Conservation (phyloP, 495 filamentous ascomycete genomes). For the Penicillium atrosanguineum region DNA sequence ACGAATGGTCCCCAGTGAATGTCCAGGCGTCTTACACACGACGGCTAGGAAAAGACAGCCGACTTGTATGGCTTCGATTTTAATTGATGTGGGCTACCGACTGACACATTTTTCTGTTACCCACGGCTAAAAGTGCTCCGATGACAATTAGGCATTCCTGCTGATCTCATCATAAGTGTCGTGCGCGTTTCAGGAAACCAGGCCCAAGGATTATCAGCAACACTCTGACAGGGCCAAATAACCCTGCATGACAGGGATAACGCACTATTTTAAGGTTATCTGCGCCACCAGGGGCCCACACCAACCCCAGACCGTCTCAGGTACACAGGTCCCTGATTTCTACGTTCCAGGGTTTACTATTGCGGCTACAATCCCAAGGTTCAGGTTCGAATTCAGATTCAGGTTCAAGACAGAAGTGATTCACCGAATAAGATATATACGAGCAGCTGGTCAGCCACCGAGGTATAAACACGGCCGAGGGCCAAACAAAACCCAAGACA, state of each 20-base stretch:
- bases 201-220: background rate
- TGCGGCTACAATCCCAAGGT: no score
- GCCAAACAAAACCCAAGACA: slow-evolving; percentile 18
- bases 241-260: background rate
- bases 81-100: no score
- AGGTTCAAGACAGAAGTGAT: background rate
- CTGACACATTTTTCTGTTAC: no score
- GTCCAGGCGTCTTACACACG: no score
- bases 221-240: background rate
- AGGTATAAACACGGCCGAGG: slow-evolving; percentile 25
- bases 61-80: no score
- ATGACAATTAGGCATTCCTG: no score
- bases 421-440: slow-evolving; percentile 22
- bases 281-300: background rate
- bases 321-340: no score
- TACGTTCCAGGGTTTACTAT: no score
- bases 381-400: background rate
- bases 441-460: slow-evolving; percentile 11
- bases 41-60: no score
- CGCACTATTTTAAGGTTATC: background rate
- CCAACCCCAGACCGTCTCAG: background rate
- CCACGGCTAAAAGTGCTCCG: no score
- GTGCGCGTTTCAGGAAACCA: background rate
- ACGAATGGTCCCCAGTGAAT: no score
- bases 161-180: background rate